phyloP scores from a whole-genome alignment of 176 grass and related monocot species.

The Zizania latifolia region DNA sequence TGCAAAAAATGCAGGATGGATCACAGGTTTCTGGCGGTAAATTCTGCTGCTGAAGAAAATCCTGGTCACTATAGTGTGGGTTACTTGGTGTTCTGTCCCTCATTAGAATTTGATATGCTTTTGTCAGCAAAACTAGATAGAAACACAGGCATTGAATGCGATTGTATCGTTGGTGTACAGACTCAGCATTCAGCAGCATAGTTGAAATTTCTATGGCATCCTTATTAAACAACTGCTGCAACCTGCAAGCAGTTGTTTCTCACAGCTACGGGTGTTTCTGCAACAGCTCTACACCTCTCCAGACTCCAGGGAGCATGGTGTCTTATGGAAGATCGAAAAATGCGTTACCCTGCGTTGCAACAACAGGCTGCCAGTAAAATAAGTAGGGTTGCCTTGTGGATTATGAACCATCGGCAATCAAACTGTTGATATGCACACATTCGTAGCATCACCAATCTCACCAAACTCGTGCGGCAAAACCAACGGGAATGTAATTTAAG shows the following conservation, averaged over 20 bases:
- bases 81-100: no score
- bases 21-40: neutral
- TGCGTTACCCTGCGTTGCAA: slow-evolving; percentile 65
- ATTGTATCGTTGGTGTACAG: neutral
- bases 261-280: neutral
- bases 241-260: no score
- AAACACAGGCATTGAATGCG: neutral
- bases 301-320: slow-evolving; percentile 87
- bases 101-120: neutral
- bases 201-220: neutral
- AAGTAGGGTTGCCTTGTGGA: no score
- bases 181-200: neutral
- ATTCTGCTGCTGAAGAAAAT: no score
- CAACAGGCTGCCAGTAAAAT: no score
- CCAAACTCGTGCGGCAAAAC: no score
- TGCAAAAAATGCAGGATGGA: no score
- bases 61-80: neutral
- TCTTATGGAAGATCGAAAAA: slow-evolving; percentile 84
- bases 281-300: slow-evolving; percentile 68
- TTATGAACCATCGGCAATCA: no score
- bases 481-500: no score
- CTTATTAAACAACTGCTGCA: slow-evolving; percentile 14
- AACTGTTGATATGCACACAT: no score
- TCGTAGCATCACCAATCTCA: no score
- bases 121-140: neutral